Conservation (phyloP, 257 asterid species). For the Buddleja alternifolia region DNA sequence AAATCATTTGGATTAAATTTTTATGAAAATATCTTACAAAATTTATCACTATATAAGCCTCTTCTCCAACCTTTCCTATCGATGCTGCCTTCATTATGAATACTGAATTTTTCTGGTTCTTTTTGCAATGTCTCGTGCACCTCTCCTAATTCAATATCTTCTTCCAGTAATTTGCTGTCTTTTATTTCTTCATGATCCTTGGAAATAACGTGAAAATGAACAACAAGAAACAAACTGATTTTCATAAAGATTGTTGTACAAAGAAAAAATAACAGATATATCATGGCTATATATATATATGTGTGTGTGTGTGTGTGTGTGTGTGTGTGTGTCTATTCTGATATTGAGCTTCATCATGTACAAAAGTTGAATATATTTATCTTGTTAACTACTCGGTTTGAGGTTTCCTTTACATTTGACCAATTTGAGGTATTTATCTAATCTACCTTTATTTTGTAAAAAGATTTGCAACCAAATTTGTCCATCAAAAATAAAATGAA, state of each 20-base stretch:
- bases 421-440: slow-evolving; percentile 3
- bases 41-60: slow-evolving; percentile 30
- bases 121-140: slow-evolving; percentile 20
- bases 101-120: slow-evolving; percentile 20
- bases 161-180: background rate
- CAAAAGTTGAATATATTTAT: background rate
- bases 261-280: slow-evolving; percentile 30
- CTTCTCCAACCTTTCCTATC: slow-evolving; percentile 32
- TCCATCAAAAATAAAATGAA: background rate
- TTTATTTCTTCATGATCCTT: slow-evolving; percentile 1
- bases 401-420: background rate
- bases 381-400: background rate
- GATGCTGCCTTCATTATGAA: slow-evolving; percentile 6
- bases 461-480: slow-evolving; percentile 7
- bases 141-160: slow-evolving; percentile 39
- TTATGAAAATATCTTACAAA: background rate
- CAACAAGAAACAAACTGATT: slow-evolving; percentile 31
- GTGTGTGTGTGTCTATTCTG: no score
- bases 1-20: background rate
- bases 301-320: no score
- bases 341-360: background rate
- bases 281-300: slow-evolving; percentile 17
- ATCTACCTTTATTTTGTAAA: slow-evolving; percentile 9
- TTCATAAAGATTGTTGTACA: slow-evolving; percentile 37
- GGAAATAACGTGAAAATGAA: slow-evolving; percentile 14